Base-by-base conservation (phyloP, 805 yeast species). In the Lachancea sp. region DNA sequence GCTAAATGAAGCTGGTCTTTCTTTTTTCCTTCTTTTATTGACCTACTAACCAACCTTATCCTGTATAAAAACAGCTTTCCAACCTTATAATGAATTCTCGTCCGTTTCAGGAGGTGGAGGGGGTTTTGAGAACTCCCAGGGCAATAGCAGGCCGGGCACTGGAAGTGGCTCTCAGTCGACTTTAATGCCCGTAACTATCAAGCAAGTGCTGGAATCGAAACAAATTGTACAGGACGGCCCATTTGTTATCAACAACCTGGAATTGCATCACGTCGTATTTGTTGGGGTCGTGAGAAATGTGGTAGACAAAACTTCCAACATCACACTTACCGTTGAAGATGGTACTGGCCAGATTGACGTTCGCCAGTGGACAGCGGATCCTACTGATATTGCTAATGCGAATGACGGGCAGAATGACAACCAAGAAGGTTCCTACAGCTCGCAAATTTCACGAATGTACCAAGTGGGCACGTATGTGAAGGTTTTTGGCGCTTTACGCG, bases 211-310 rank as follows among this genome's bases (percentile, higher is more conserved):
- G 43, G 85, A 80, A 39, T 72, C 83, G 3, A 66, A 70, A 12
- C 84, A 77, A 43, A 51, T 51, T 13, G 72, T 75, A 3, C 83
- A 80, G 29, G 94, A 83, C 55, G 83, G 82, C 9, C 82, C 80
- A 5, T 83, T 73, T 57, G 68, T 64, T 21, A 62, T 77, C 24
- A 71, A 77, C 51, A 77, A 77, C 33, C 72, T 81, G 29, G 81
- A 78, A 41, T 61, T 83, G 38, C 75, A 72, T 49, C 71, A 76
- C 56, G 81, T 83, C 9, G 70, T 79, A 19, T 72, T 83, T 51
- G 75, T 80, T 6, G 94, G 88, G 1, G 77, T 83, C 16, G 67
- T 83, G n/a, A 70, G 90, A 54, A 77, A 75, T 43, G 74, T 81
- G 12, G 69, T 70, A 2, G 78, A 78, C 43, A 72, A 71, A 43